These are phyloP conservation scores for Cylindrotheca closterium DNA, from an alignment of 108 stramenopile genomes.

Conservation along the genomic window DNA sequence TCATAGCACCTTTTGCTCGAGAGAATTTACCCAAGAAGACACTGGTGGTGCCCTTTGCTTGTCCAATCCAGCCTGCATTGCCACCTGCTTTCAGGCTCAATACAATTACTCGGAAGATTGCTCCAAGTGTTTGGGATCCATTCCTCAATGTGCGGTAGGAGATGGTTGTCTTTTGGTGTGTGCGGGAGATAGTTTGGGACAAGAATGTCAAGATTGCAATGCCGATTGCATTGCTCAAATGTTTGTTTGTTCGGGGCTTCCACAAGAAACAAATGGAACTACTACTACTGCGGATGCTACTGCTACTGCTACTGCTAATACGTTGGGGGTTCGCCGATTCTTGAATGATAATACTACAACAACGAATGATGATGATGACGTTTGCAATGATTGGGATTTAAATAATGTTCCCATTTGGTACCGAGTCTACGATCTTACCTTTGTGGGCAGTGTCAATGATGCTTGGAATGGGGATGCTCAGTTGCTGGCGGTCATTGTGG, in stretches of 20 bases:
- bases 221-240: conserved; percentile 32
- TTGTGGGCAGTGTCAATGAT: conserved; percentile 37
- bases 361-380: background rate
- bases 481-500: conserved; percentile 44
- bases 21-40: conserved; percentile 7
- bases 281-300: background rate
- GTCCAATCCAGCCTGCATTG: conserved; percentile 13
- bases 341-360: conserved; percentile 2
- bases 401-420: conserved; percentile 31
- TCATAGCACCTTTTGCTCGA: conserved; percentile 25
- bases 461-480: conserved; percentile 56
- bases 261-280: conserved; percentile 2
- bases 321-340: no score
- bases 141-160: conserved; percentile 17
- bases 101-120: conserved; percentile 24
- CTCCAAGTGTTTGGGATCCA: conserved; percentile 24
- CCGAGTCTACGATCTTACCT: conserved; percentile 38
- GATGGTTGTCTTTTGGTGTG: conserved; percentile 26
- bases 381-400: conserved; percentile 37
- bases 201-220: conserved; percentile 36
- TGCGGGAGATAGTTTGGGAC: conserved; percentile 26
- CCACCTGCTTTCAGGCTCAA: conserved; percentile 9
- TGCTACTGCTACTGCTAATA: background rate
- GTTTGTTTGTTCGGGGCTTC: conserved; percentile 30
- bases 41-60: conserved; percentile 16